Evolutionary conservation across 345 rosid species (phyloP), one percentile per base, ranked within the genome.

Genomic region (Capsella bursapastoris): DNA sequence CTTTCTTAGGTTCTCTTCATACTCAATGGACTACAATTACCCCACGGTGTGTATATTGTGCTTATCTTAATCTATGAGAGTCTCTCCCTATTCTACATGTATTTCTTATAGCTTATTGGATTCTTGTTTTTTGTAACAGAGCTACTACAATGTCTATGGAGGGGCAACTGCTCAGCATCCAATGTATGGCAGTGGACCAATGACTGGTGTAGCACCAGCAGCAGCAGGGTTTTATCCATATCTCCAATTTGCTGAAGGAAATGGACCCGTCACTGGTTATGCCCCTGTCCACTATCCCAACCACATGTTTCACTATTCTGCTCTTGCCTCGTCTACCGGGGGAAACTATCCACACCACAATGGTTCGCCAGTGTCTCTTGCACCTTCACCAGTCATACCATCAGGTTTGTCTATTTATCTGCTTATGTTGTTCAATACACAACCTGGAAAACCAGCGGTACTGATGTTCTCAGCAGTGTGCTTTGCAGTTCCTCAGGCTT

Each of bases 401-500:
- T 89, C 97, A 85, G 93, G 97, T 89, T 68, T 73, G 80, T 72
- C 44, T 41, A 8, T 14, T 59, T n/a, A 31, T 15, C 40, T 68
- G 68, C 56, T 13, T 40, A 18, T 44, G 0, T 40, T 6, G 16
- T 58, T 59, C 18, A 25, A 22, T 78, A 38, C 2, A 44, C 40
- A 52, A 67, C 32, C 0, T 67, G 70, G 51, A 44, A 66, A 73
- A 3, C 29, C 34, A 70, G 73, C 66, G 69, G 57, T 84, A 77
- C 89, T 90, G 81, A 91, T 71, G 82, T 80, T 84, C 87, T 82
- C 90, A 89, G 86, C 98, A 93, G 98, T 91, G 83, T 89, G 94
- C 80, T 94, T 89, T 86, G 98, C 97, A 85, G 91, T 89, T 82
- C 96, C 93, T 72, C 98, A 91, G 97, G 98, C 93, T 85, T 93